Percentiles rank a stretch among this genome's conserved stretches.
phyloP scores from a whole-genome alignment of 306 rosid genomes.

The Dryas octopetala region DNA sequence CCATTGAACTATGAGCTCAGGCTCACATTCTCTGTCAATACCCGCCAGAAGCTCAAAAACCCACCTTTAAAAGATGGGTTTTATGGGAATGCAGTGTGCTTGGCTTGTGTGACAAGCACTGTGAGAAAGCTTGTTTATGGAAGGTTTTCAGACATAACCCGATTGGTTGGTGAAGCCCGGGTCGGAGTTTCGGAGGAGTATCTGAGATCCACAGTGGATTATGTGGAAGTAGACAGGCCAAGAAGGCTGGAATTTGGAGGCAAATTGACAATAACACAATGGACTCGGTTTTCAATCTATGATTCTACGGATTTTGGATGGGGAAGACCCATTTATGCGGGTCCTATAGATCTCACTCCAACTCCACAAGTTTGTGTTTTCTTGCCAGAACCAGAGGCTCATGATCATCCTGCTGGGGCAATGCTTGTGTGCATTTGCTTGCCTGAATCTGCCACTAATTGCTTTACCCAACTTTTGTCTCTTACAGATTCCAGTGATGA shows the following conservation, averaged over 20 bases:
- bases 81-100: conserved; percentile 80
- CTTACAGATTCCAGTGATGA: conserved; percentile 25
- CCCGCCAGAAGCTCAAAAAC: conserved; percentile 54
- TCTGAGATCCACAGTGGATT: conserved; percentile 78
- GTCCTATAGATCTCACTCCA: conserved; percentile 86
- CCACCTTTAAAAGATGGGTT: conserved; percentile 69
- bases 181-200: conserved; percentile 66
- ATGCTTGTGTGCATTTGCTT: conserved; percentile 82
- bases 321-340: conserved; percentile 84
- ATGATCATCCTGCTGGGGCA: conserved; percentile 42
- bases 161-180: conserved; percentile 62
- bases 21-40: conserved; percentile 77
- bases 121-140: conserved; percentile 57
- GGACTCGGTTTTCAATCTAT: conserved; percentile 86
- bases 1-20: conserved; percentile 65
- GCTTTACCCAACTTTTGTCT: conserved; percentile 48
- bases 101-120: conserved; percentile 61
- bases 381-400: conserved; percentile 62
- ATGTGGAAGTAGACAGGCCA: conserved; percentile 61
- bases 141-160: conserved; percentile 43
- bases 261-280: conserved; percentile 79
- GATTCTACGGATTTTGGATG: conserved; percentile 83
- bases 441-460: conserved; percentile 61
- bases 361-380: conserved; percentile 93
- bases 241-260: conserved; percentile 82